These are phyloP conservation scores for Mimosa pudica DNA, from an alignment of 306 rosid species.

Conservation along the genomic window DNA sequence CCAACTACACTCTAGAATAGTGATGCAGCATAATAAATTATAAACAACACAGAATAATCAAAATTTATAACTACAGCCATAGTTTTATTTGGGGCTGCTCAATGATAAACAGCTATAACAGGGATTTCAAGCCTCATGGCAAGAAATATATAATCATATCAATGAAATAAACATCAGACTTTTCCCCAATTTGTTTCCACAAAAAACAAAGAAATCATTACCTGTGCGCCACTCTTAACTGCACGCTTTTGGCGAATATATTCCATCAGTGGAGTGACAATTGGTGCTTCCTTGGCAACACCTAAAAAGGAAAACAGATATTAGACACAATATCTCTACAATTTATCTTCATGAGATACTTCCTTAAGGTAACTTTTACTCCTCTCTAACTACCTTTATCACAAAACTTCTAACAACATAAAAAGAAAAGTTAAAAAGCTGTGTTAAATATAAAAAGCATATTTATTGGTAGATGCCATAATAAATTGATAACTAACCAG, in stretches of 20 bases:
- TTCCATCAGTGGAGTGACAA: slow-evolving; percentile 93
- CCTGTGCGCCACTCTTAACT: slow-evolving; percentile 67
- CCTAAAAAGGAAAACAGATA: slow-evolving; percentile 52
- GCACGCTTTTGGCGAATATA: slow-evolving; percentile 83
- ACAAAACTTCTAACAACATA: slow-evolving; percentile 23
- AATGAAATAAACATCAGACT: too few relatives aligned
- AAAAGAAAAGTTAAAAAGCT: neutral
- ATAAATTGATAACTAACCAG: slow-evolving; percentile 63
- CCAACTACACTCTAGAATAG: neutral
- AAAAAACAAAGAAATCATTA: slow-evolving; percentile 35
- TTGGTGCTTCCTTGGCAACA: slow-evolving; percentile 67
- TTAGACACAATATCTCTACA: slow-evolving; percentile 15
- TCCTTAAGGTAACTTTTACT: neutral
- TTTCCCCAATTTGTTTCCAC: too few relatives aligned
- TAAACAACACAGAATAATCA: slow-evolving; percentile 18
- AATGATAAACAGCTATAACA: neutral
- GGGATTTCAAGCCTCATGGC: neutral
- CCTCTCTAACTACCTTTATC: slow-evolving; percentile 7
- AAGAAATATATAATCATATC: neutral
- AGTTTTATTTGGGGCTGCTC: neutral
- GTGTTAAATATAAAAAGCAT: neutral
- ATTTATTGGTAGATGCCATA: neutral
- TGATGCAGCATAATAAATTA: neutral
- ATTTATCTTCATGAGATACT: slow-evolving; percentile 17
- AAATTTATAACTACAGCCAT: neutral